Percentiles rank a stretch among this genome's conserved stretches.
phyloP scores from a whole-genome alignment of 1,284 basidiomycete genomes.

The Stygiomarasmius scandens region DNA sequence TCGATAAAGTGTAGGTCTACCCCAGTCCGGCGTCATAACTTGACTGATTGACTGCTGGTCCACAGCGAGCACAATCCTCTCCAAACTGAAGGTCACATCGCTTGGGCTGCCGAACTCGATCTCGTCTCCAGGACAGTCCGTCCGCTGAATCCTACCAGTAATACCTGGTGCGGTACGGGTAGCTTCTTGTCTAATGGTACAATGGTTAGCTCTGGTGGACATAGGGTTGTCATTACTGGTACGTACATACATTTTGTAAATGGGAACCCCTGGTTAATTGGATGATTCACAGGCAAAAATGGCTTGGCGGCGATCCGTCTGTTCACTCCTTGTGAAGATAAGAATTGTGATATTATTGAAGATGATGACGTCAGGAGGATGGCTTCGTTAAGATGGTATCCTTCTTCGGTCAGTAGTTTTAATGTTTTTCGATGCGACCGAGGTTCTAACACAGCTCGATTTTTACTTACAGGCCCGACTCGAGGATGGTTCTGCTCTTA shows the following conservation, averaged over 20 bases:
- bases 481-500: too few species aligned
- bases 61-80: slow-evolving; percentile 17
- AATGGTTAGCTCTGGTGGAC: slow-evolving; percentile 27
- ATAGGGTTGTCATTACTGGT: too few species aligned
- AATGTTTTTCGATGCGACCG: too few species aligned
- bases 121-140: slow-evolving; percentile 34
- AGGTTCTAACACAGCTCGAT: too few species aligned
- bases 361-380: slow-evolving; percentile 32
- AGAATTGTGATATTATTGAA: slow-evolving; percentile 36
- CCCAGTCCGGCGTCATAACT: too few species aligned
- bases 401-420: slow-evolving; percentile 11
- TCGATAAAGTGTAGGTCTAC: slow-evolving; percentile 35
- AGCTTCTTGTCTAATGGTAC: slow-evolving; percentile 42
- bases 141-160: slow-evolving; percentile 43
- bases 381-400: slow-evolving; percentile 40
- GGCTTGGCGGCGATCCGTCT: slow-evolving; percentile 12
- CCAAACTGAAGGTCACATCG: slow-evolving; percentile 26
- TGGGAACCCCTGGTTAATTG: background rate
- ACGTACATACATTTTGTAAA: background rate
- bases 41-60: slow-evolving; percentile 11
- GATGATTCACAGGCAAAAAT: slow-evolving; percentile 1
- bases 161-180: too few species aligned
- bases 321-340: slow-evolving; percentile 19
- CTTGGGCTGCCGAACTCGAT: slow-evolving; percentile 39
- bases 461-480: too few species aligned